Evolutionary conservation across 768 basidiomycete genomes (phyloP), one percentile per base, ranked within the genome.

Genomic region (Boletus vinaceobasis): DNA sequence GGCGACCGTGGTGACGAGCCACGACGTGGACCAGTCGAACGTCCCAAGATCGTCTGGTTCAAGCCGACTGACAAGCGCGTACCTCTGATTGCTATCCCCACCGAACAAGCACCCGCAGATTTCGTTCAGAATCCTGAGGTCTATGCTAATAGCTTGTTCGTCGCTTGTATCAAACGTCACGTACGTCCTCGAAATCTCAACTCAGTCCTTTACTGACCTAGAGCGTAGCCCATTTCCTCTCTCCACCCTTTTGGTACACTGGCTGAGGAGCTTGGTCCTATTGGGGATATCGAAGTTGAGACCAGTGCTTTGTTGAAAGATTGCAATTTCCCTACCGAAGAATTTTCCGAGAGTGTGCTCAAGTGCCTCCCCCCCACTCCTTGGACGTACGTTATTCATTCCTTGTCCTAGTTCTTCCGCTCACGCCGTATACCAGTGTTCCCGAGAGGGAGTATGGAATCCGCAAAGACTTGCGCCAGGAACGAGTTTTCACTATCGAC

Each of bases 1-100:
- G 97, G 96, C 43, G 93, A 95, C 67, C 85, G 85, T 57, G 88
- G 85, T 40, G 89, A 91, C 55, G 90, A 93, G 67, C 88, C 88
- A 29, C 81, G 87, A 63, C 86, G 88, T 43, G 79, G 77, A 29
- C 84, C 86, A 1, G 85, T 88, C 42, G 92, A 94, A 70, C 86
- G 95, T 38, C 96, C 96, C 59, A 98, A 98, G 80, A 99, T 99
- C 60, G 95, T 99, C 43, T 99, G 97, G 97, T 98, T 99, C 81
- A 96, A 98, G 75, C 97, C 97, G 5, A 98, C 96, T 27, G 95
- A 98, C 77, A 99, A 99, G 73, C 90, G 97, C 53, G 97, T 99
- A 1, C 97, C 97, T 42, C 80, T 98, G 39, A 98, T 99, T 65
- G 97, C 97, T 52, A 99, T 99, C 58, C 96, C 95, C 8, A 98